A percentile compares a stretch with the other conserved stretches of the same genome.
These are phyloP conservation scores for Apostasia ramifera DNA, from an alignment of 106 monocot genomes.

Conservation along the genomic window DNA sequence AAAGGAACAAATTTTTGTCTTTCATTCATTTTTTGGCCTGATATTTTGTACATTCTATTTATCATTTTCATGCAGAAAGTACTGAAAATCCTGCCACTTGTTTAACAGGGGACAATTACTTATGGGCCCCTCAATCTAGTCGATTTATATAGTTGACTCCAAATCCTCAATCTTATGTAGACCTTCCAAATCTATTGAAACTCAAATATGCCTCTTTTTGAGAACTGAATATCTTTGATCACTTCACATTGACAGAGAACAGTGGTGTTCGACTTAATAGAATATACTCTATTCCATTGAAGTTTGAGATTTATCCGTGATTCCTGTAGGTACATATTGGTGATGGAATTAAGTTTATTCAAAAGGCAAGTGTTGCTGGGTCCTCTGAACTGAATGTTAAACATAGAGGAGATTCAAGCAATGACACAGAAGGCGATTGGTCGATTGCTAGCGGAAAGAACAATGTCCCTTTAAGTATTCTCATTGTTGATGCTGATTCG, in stretches of 20 bases:
- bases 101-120: background rate
- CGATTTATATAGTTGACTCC: no score
- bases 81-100: no score
- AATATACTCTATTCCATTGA: background rate
- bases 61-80: no score
- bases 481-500: constrained; percentile 91
- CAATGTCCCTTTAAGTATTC: constrained; percentile 29
- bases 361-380: constrained; percentile 10
- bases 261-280: no score
- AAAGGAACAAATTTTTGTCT: background rate
- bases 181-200: no score
- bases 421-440: background rate
- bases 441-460: constrained; percentile 17
- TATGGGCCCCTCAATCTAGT: background rate
- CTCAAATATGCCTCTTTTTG: no score
- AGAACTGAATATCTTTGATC: no score
- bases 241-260: no score
- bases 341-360: constrained; percentile 75
- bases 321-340: constrained; percentile 59
- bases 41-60: no score
- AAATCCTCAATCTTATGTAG: background rate
- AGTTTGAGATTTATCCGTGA: background rate
- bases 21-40: background rate
- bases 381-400: constrained; percentile 6
- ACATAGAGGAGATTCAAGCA: background rate